A percentile compares a stretch with the other conserved stretches of the same genome.
Conservation (phyloP, 2,329 filamentous ascomycete species). For the Trichophyton verrucosum region DNA sequence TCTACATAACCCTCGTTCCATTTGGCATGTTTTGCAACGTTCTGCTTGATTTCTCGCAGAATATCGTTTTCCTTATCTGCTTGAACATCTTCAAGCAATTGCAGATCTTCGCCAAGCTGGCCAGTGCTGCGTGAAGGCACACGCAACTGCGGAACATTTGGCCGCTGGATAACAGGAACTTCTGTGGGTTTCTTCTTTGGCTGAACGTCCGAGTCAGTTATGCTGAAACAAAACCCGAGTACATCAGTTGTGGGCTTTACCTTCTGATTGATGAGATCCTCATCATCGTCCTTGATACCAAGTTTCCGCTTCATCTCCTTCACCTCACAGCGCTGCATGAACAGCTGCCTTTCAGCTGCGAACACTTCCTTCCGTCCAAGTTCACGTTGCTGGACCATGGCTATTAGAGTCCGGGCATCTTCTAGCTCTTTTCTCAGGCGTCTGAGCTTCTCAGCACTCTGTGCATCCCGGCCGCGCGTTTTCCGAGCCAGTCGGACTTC, state of each 20-base stretch:
- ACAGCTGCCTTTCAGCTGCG: conserved; percentile 61
- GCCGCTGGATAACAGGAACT: conserved; percentile 47
- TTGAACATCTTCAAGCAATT: conserved; percentile 61
- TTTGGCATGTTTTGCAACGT: conserved; percentile 74
- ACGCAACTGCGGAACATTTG: conserved; percentile 53
- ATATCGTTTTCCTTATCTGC: conserved; percentile 74
- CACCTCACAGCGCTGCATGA: conserved; percentile 67
- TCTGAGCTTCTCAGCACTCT: conserved; percentile 89
- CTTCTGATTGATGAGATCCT: conserved; percentile 90
- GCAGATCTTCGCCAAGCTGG: conserved; percentile 67
- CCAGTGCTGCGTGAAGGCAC: conserved; percentile 58
- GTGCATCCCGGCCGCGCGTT: conserved; percentile 83
- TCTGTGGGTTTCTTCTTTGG: conserved; percentile 60
- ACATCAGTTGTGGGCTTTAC: conserved; percentile 37
- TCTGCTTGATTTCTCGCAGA: conserved; percentile 68
- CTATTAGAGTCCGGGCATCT: conserved; percentile 68
- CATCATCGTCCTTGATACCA: conserved; percentile 82
- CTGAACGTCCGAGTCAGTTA: conserved; percentile 35
- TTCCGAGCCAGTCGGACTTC: conserved; percentile 92
- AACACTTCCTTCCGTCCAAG: conserved; percentile 65
- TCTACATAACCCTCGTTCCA: conserved; percentile 90
- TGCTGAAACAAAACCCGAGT: background rate
- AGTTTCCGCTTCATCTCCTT: conserved; percentile 82
- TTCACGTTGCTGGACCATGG: conserved; percentile 69
- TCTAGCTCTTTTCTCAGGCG: conserved; percentile 83